Evolutionary conservation across 2,329 filamentous ascomycete genomes (phyloP).

Genomic region (Biscogniauxia sp.): DNA sequence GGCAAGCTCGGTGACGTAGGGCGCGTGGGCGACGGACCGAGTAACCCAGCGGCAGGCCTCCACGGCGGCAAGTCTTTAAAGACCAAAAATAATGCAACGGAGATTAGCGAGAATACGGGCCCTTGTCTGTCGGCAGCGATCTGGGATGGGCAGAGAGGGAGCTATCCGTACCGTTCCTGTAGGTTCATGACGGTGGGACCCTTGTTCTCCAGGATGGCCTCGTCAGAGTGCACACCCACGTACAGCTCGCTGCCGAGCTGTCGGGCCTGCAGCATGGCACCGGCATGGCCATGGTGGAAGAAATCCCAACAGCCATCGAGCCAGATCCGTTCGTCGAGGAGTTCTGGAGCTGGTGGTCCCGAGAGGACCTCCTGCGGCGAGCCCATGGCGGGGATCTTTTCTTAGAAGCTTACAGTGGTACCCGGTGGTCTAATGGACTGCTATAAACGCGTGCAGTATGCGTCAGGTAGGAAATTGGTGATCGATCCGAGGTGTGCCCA

Average conservation of each 20-base stretch:
- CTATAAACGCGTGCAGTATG: not conserved
- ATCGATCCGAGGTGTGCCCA: not conserved
- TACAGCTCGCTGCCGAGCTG: constrained; percentile 85
- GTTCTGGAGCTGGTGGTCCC: constrained; percentile 46
- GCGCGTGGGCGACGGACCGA: constrained; percentile 75
- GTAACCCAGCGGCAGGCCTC: constrained; percentile 96
- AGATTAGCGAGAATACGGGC: constrained; percentile 25
- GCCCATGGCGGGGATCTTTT: constrained; percentile 15
- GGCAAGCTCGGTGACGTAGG: constrained; percentile 88
- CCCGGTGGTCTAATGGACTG: not conserved
- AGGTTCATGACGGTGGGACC: constrained; percentile 96
- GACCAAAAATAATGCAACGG: constrained; percentile 3
- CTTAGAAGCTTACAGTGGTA: not conserved
- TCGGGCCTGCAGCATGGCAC: constrained; percentile 93
- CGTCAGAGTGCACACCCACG: constrained; percentile 93
- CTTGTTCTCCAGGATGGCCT: constrained; percentile 94
- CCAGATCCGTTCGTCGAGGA: constrained; percentile 79
- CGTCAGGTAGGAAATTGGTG: not conserved
- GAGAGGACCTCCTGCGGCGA: constrained; percentile 27
- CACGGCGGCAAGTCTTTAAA: constrained; percentile 73
- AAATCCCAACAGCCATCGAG: constrained; percentile 99
- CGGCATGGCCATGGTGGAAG: constrained; percentile 96
- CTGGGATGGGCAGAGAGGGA: constrained; percentile 15
- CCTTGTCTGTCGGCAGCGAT: not conserved
- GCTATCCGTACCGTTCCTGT: constrained; percentile 65